Percentiles rank a stretch among this genome's conserved stretches.
Evolutionary conservation across 192 early-diverging fungal genomes (phyloP).

Genomic region (Umbelopsis vinacea): DNA sequence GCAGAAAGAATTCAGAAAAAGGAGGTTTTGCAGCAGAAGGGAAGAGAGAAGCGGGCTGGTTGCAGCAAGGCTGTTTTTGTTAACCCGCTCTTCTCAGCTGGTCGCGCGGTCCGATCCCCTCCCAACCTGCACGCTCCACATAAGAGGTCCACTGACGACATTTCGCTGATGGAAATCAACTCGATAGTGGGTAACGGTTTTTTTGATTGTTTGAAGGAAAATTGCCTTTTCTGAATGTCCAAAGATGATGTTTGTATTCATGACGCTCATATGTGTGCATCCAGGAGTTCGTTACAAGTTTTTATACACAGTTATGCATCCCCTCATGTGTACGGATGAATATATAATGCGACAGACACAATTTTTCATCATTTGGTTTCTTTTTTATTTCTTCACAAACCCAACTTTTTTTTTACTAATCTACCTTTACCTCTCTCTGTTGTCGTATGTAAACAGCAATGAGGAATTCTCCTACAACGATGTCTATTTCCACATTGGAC

Average conservation of each 20-base stretch:
- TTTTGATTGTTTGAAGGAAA: background rate
- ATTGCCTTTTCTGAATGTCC: background rate
- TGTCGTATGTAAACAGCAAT: background rate
- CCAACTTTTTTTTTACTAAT: background rate
- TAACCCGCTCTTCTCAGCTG: no score
- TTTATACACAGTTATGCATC: background rate
- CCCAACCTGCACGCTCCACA: background rate
- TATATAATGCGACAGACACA: background rate
- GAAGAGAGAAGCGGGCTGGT: background rate
- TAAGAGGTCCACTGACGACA: background rate
- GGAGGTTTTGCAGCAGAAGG: background rate
- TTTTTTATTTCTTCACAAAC: no score
- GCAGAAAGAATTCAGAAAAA: background rate
- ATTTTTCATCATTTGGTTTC: no score
- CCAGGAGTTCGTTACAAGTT: background rate
- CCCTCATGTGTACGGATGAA: conserved; percentile 4
- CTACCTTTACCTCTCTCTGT: background rate
- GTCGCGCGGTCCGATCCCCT: conserved; percentile 9
- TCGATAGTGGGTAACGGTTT: background rate
- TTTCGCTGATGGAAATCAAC: background rate
- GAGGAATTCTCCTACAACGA: background rate
- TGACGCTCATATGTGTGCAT: background rate
- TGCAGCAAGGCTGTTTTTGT: background rate
- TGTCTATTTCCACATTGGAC: background rate
- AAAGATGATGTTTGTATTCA: no score